phyloP scores from a whole-genome alignment of 768 basidiomycete genomes.

The Chiua virens region DNA sequence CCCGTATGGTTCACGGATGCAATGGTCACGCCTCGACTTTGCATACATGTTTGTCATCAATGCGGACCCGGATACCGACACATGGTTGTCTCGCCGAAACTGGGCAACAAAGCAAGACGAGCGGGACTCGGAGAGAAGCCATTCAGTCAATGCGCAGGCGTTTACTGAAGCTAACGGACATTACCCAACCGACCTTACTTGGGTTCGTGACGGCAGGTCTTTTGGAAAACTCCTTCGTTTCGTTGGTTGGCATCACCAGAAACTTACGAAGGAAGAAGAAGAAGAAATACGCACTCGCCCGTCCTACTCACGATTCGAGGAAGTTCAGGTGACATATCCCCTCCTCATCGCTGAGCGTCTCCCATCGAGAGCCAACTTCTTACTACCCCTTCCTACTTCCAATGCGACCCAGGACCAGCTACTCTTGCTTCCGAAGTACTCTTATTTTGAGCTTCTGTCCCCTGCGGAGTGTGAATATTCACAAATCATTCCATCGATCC shows the following conservation, averaged over 20 bases:
- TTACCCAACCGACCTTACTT: conserved; percentile 50
- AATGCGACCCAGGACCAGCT: conserved; percentile 22
- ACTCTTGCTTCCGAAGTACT: conserved; percentile 45
- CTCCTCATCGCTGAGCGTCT: conserved; percentile 55
- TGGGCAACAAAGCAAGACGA: conserved; percentile 38
- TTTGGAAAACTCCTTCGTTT: conserved; percentile 53
- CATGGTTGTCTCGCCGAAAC: conserved; percentile 53
- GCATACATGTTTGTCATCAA: conserved; percentile 56
- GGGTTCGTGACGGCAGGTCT: conserved; percentile 48
- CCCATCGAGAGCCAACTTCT: conserved; percentile 59
- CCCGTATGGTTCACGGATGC: conserved; percentile 57
- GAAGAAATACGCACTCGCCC: conserved; percentile 41
- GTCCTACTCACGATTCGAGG: conserved; percentile 30
- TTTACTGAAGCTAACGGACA: conserved; percentile 45
- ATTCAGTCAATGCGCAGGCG: conserved; percentile 38
- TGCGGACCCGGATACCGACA: conserved; percentile 24
- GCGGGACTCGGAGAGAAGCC: conserved; percentile 6
- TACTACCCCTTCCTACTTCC: conserved; percentile 43
- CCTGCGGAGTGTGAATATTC: conserved; percentile 52
- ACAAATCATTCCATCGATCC: conserved; percentile 61
- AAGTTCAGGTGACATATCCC: conserved; percentile 54
- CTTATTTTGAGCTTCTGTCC: conserved; percentile 54
- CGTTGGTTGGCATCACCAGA: conserved; percentile 54
- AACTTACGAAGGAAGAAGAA: conserved; percentile 44
- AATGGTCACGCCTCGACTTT: conserved; percentile 60